Evolutionary conservation across 306 rosid species (phyloP), one percentile per base, ranked within the genome.

Genomic region (Cotoneaster glaucophyllus): DNA sequence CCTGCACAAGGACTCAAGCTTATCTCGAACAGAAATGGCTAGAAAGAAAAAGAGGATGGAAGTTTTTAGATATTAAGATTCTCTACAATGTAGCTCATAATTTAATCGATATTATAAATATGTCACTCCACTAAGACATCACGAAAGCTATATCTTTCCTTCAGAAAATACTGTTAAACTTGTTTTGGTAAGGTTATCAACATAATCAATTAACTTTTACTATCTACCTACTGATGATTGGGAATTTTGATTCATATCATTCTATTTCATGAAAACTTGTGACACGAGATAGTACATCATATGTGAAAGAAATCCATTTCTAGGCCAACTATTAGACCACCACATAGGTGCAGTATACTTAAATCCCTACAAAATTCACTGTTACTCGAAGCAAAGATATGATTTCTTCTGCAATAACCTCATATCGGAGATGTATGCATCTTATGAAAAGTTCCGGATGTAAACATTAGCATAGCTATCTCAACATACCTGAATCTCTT

Each of bases 1-100:
- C 87, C 98, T 88, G 80, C 97, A 92, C 57, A 95, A 84, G 44
- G 98, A 95, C 85, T 95, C 98, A 65, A 95, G 95, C 88, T 92
- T 92, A 71, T 89, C 97, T 80, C 96, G 93, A 26, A 92, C 93
- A 82, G 91, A 74, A 86, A 88, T 86, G 80, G 92, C 98, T 95
- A 72, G 81, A 84, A 57, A 73, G 48, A 37, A 50, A 50, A 76
- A 81, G 74, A 74, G 67, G 28, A 77, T 19, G 74, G 15, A 77
- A 80, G 62, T 45, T 31, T 57, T 77, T 58, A 69, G 71, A 12
- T 63, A 44, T 64, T 62, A 56, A 72, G 69, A 79, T 57, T 53
- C 79, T 43, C 73, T 32, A 44, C 58, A 73, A 69, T 37, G 22
- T 74, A 53, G 64, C 71, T 73, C 43, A 28, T 31, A 54, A 62